These are phyloP conservation scores for Teunomyces lycoperdinae DNA, from an alignment of 805 yeast species.

Conservation along the genomic window DNA sequence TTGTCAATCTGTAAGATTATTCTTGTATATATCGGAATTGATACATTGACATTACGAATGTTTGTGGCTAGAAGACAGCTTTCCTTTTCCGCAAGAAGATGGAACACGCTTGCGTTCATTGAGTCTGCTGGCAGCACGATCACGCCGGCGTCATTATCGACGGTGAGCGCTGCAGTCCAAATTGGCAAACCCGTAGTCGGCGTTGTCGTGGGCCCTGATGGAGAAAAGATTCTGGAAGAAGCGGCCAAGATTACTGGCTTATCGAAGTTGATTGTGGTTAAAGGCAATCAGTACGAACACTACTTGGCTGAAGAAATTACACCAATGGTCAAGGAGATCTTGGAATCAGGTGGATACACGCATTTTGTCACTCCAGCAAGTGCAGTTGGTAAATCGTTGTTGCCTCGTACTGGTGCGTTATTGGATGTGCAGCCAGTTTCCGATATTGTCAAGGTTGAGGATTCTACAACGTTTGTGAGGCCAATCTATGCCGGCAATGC, in stretches of 20 bases:
- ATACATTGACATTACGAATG: background rate
- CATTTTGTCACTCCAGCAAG: slow-evolving; percentile 81
- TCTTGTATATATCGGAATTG: background rate
- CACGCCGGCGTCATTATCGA: slow-evolving; percentile 66
- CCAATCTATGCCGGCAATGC: slow-evolving; percentile 98
- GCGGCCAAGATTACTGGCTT: slow-evolving; percentile 55
- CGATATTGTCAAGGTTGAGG: slow-evolving; percentile 69
- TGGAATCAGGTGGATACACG: slow-evolving; percentile 47
- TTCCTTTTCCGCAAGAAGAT: slow-evolving; percentile 30
- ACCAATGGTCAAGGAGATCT: slow-evolving; percentile 55
- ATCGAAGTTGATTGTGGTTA: slow-evolving; percentile 55
- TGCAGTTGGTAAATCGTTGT: slow-evolving; percentile 80
- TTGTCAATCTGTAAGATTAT: no score
- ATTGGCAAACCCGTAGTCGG: slow-evolving; percentile 82
- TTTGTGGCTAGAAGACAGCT: slow-evolving; percentile 40
- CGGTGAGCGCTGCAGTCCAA: slow-evolving; percentile 73
- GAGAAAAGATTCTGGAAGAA: slow-evolving; percentile 42
- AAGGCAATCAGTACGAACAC: slow-evolving; percentile 59
- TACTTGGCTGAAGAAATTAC: slow-evolving; percentile 78
- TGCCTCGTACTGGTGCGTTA: slow-evolving; percentile 85
- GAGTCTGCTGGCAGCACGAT: slow-evolving; percentile 56
- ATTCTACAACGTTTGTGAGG: slow-evolving; percentile 74
- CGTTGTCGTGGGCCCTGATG: slow-evolving; percentile 64
- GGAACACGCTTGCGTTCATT: slow-evolving; percentile 67
- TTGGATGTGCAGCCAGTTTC: slow-evolving; percentile 85